Evolutionary conservation across 1,139 yeast genomes (phyloP), one percentile per base, ranked within the genome.

Genomic region (Arxiozyma telluris): DNA sequence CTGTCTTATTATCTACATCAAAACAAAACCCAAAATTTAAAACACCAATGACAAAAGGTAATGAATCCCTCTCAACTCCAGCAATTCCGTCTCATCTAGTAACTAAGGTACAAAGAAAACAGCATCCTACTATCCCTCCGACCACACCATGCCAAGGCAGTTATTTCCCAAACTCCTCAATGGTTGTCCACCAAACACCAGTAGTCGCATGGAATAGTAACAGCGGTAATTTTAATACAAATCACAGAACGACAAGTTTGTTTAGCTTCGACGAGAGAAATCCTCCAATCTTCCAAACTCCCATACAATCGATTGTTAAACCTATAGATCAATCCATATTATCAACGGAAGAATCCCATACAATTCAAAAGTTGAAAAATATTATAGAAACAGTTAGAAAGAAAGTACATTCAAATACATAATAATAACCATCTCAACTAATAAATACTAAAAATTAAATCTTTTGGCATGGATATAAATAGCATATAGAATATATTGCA

Each of bases 81-180:
- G 58, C 66, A 6, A 51, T 58, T n/a, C 59, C 66, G 22, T 66
- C 70, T 0, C 69, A 66, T 48, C 48, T 66, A 47, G 68, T 64
- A 1, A 58, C 55, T 22, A 66, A 59, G 49, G 51, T 57, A 15
- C 53, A 50, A 54, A 60, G 43, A 55, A 56, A 34, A 18, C 46
- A 50, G 9, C 42, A 42, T 18, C 38, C 8, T 30, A 25, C 47
- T 15, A 54, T 56, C 8, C 57, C 61, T 11, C 61, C 64, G 4
- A 58, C 61, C 15, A 64, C 67, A 7, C 67, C 67, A 9, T 62
- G 61, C 21, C 61, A 64, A 49, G 60, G 62, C 41, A 61, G 59
- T 6, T 60, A 61, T 30, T n/a, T 60, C 1, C 65, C 66, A 15
- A 41, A 41, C n/a, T 4, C 52, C 11, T 45, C 59, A 5, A 48